A percentile compares a stretch with the other conserved stretches of the same genome.
Conservation (phyloP, 768 basidiomycete species). For the Dendrothele bispora region DNA sequence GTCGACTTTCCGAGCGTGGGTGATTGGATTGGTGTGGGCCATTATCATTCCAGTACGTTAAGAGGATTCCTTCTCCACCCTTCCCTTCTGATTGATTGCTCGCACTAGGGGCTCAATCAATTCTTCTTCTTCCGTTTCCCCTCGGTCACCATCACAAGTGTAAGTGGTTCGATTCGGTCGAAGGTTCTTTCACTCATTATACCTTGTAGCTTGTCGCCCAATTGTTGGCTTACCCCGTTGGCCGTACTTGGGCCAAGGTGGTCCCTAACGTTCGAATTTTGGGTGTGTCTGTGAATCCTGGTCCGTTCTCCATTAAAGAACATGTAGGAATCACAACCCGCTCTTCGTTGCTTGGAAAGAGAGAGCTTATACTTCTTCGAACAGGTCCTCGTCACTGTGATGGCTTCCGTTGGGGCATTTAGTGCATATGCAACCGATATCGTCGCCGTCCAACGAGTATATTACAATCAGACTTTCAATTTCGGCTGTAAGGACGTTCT, state of each 20-base stretch:
- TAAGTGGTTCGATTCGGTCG: not conserved
- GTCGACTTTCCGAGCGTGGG: conserved; percentile 51
- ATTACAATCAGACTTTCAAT: conserved; percentile 63
- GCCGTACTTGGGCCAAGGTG: conserved; percentile 55
- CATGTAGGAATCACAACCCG: conserved; percentile 41
- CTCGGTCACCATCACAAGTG: conserved; percentile 9
- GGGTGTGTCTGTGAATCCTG: conserved; percentile 58
- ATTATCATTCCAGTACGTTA: conserved; percentile 33
- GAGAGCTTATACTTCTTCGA: conserved; percentile 19
- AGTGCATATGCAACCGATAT: conserved; percentile 78
- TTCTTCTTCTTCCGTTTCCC: conserved; percentile 56
- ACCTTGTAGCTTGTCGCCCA: conserved; percentile 58
- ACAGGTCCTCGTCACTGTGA: conserved; percentile 58
- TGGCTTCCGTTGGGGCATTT: conserved; percentile 36
- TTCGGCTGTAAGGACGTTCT: conserved; percentile 46
- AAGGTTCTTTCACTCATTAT: not conserved
- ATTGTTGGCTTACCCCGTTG: conserved; percentile 66
- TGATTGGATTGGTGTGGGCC: conserved; percentile 55
- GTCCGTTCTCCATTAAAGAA: conserved; percentile 76
- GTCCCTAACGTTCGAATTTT: conserved; percentile 54
- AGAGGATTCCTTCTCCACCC: not conserved
- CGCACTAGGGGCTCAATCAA: conserved; percentile 42
- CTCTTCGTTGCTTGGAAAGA: conserved; percentile 27
- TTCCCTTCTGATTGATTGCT: too few species aligned
- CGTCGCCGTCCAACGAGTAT: conserved; percentile 74